Conservation (phyloP, 2,329 filamentous ascomycete species). For the Cladosporium velox region DNA sequence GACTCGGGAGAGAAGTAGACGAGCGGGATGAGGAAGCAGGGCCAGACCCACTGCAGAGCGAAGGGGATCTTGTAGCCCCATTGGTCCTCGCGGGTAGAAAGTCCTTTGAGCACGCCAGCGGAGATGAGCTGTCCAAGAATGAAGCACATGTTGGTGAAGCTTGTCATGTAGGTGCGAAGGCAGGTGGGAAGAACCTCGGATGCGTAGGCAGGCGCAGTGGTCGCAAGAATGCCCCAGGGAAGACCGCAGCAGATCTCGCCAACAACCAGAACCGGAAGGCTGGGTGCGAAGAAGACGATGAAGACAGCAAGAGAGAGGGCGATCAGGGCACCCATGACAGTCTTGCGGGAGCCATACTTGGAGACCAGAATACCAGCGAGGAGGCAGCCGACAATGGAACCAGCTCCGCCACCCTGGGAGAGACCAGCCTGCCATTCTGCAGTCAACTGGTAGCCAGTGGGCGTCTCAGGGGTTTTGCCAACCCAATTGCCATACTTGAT, state of each 20-base stretch:
- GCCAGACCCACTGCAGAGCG: slow-evolving; percentile 53
- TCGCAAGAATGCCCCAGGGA: slow-evolving; percentile 35
- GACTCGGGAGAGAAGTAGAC: slow-evolving; percentile 34
- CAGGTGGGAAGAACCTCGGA: slow-evolving; percentile 42
- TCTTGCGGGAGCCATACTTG: slow-evolving; percentile 44
- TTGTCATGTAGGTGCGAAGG: slow-evolving; percentile 29
- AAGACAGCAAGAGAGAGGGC: slow-evolving; percentile 58
- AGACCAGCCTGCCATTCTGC: slow-evolving; percentile 61
- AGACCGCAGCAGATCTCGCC: slow-evolving; percentile 35
- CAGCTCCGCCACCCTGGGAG: slow-evolving; percentile 54
- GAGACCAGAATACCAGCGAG: slow-evolving; percentile 68
- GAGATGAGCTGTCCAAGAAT: slow-evolving; percentile 44
- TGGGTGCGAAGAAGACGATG: slow-evolving; percentile 45
- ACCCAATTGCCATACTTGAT: slow-evolving; percentile 42
- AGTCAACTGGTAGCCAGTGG: slow-evolving; percentile 48
- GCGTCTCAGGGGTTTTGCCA: slow-evolving; percentile 9
- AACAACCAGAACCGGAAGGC: slow-evolving; percentile 33
- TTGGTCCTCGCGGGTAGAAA: slow-evolving; percentile 15
- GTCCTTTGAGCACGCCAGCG: slow-evolving; percentile 38
- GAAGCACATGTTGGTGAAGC: slow-evolving; percentile 46
- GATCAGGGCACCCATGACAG: slow-evolving; percentile 60
- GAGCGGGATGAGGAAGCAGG: slow-evolving; percentile 36
- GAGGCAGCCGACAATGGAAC: slow-evolving; percentile 64
- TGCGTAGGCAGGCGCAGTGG: slow-evolving; percentile 42
- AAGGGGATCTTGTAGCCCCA: slow-evolving; percentile 43